Evolutionary conservation across 805 yeast species (phyloP).

Genomic region (Starmerella riodocensis): DNA sequence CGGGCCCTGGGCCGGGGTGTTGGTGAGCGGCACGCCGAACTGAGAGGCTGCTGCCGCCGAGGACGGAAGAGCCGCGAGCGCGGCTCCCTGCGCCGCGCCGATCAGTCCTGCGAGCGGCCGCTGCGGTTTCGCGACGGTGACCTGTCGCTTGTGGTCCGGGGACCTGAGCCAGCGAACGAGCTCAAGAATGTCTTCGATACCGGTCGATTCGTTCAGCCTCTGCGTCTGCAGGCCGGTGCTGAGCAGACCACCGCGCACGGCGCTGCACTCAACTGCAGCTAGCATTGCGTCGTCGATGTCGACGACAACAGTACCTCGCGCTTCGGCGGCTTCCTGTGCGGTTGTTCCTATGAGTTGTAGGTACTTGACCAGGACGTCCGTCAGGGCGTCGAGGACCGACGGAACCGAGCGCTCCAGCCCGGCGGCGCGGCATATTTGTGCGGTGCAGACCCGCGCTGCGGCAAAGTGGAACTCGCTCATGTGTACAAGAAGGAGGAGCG

Average conservation of each 20-base stretch:
- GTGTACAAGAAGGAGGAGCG: no score
- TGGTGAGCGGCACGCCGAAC: no score
- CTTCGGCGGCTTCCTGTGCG: constrained; percentile 38
- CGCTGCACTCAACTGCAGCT: constrained; percentile 51
- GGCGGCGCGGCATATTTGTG: constrained; percentile 53
- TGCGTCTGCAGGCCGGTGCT: constrained; percentile 26
- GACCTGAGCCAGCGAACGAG: constrained; percentile 40
- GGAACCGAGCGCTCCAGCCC: constrained; percentile 78
- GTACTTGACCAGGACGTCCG: constrained; percentile 61
- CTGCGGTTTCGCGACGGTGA: constrained; percentile 15
- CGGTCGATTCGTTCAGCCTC: not conserved
- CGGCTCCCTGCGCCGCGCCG: constrained; percentile 21
- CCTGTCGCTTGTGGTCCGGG: constrained; percentile 17
- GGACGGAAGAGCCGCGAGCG: constrained; percentile 20
- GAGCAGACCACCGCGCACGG: constrained; percentile 42
- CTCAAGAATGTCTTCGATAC: constrained; percentile 33
- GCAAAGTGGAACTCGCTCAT: constrained; percentile 36
- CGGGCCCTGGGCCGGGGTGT: no score
- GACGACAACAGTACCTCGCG: constrained; percentile 36
- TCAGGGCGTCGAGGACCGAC: constrained; percentile 54
- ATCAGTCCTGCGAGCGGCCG: constrained; percentile 13
- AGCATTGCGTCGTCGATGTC: constrained; percentile 55
- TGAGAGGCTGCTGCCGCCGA: constrained; percentile 10
- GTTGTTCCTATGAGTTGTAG: constrained; percentile 41
- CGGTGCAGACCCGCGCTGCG: constrained; percentile 37